phyloP scores from a whole-genome alignment of 2,329 filamentous ascomycete species.

The Botryotinia narcissicola region DNA sequence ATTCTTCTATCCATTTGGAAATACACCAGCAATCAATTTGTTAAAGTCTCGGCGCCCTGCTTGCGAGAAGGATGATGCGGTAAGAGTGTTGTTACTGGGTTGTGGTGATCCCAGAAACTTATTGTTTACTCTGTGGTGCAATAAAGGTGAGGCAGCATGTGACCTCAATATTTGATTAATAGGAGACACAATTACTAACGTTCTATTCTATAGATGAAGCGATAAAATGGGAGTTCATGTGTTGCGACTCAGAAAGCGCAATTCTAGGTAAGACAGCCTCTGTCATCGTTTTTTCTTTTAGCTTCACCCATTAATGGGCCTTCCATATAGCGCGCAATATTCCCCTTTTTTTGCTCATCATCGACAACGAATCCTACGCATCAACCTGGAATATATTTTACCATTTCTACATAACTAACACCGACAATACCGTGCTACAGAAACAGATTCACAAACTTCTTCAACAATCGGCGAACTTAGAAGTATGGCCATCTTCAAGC shows the following conservation, averaged over 20 bases:
- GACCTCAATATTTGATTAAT: neutral
- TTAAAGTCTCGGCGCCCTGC: slow-evolving; percentile 4
- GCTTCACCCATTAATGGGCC: neutral
- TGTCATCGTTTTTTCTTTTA: neutral
- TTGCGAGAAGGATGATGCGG: neutral
- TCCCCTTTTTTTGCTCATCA: slow-evolving; percentile 13
- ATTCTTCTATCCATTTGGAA: slow-evolving; percentile 22
- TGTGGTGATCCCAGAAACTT: slow-evolving; percentile 26
- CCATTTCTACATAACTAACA: slow-evolving; percentile 15
- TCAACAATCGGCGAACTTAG: neutral
- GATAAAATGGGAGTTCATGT: slow-evolving; percentile 1
- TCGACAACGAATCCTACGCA: slow-evolving; percentile 1
- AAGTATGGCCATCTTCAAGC: slow-evolving; percentile 10
- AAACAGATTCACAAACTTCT: slow-evolving; percentile 14
- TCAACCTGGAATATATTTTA: slow-evolving; percentile 22
- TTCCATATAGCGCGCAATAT: slow-evolving; percentile 19
- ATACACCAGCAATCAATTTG: slow-evolving; percentile 22
- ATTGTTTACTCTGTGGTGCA: slow-evolving; percentile 21
- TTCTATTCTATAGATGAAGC: neutral
- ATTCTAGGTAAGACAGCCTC: neutral
- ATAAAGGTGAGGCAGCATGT: neutral
- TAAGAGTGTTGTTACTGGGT: slow-evolving; percentile 21
- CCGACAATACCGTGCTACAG: slow-evolving; percentile 6
- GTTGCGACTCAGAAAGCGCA: slow-evolving; percentile 10
- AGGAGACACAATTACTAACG: rapidly evolving